phyloP scores from a whole-genome alignment of 2,329 filamentous ascomycete genomes.

The Orbilia brochopaga region DNA sequence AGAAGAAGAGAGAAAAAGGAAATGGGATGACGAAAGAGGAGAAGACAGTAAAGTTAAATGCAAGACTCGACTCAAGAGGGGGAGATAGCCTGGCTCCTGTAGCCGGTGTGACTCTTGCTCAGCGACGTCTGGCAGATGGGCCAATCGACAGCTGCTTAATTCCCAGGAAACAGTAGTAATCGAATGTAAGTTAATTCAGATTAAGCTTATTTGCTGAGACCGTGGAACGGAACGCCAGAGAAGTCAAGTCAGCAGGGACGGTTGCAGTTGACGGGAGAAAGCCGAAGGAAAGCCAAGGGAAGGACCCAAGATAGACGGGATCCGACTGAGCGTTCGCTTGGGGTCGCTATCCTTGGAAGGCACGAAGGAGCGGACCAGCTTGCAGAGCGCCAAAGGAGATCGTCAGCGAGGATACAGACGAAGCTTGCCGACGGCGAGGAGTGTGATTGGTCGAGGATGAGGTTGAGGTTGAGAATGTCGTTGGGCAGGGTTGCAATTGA shows the following conservation, averaged over 20 bases:
- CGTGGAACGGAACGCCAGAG: constrained; percentile 2
- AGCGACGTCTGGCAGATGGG: constrained; percentile 19
- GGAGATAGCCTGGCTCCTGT: constrained; percentile 17
- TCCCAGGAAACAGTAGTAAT: constrained; percentile 11
- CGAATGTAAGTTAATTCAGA: constrained; percentile 23
- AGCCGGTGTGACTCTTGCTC: constrained; percentile 32
- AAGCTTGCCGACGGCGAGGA: constrained; percentile 18
- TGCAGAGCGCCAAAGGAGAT: constrained; percentile 30
- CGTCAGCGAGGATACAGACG: constrained; percentile 29
- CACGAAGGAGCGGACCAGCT: constrained; percentile 23
- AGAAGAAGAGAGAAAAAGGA: constrained; percentile 34
- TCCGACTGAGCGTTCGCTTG: constrained; percentile 37
- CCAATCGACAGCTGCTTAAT: constrained; percentile 40
- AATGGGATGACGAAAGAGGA: constrained; percentile 47
- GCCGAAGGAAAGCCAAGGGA: constrained; percentile 1
- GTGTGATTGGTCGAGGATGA: constrained; percentile 36
- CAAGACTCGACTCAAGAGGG: constrained; percentile 26
- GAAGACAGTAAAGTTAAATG: constrained; percentile 48
- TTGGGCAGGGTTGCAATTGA: constrained; percentile 5
- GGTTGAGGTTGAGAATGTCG: constrained; percentile 14
- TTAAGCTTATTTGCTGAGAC: constrained; percentile 36
- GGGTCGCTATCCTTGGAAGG: constrained; percentile 47
- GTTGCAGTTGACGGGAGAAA: constrained; percentile 4
- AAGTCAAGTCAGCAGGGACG: constrained; percentile 17
- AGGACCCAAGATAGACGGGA: constrained; percentile 15